Conservation (phyloP, 129 eudicot genomes). For the Centella asiatica region DNA sequence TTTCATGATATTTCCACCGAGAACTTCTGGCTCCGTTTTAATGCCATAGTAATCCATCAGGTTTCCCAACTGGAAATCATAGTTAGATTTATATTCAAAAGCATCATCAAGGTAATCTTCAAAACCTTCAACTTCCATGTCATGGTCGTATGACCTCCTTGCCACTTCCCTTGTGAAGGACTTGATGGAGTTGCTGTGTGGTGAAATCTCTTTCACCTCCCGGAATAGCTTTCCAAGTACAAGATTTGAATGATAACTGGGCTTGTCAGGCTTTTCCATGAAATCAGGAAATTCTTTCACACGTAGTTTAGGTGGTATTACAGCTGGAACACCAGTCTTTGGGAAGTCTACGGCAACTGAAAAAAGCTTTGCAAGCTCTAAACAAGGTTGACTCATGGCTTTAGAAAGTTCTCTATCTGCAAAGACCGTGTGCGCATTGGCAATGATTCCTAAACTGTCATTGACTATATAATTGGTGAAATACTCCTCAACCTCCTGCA, state of each 20-base stretch:
- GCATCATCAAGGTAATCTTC: constrained; percentile 39
- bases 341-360: constrained; percentile 63
- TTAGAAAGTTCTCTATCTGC: constrained; percentile 32
- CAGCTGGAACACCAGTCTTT: constrained; percentile 63
- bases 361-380: constrained; percentile 43
- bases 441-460: constrained; percentile 56
- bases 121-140: constrained; percentile 46
- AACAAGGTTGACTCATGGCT: constrained; percentile 38
- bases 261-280: constrained; percentile 56
- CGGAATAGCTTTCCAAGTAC: constrained; percentile 53
- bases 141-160: constrained; percentile 29
- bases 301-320: constrained; percentile 35
- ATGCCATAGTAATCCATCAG: constrained; percentile 60
- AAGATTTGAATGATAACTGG: constrained; percentile 26
- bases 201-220: constrained; percentile 34
- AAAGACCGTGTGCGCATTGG: constrained; percentile 58
- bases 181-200: not conserved
- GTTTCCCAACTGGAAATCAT: constrained; percentile 41
- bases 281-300: constrained; percentile 50
- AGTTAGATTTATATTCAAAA: constrained; percentile 35
- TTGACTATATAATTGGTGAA: constrained; percentile 54
- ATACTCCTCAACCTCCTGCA: constrained; percentile 52
- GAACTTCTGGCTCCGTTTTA: constrained; percentile 49
- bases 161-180: constrained; percentile 43
- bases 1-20: constrained; percentile 46